These are phyloP conservation scores for Pugionium dolabratum DNA, from an alignment of 345 rosid species.

Conservation along the genomic window DNA sequence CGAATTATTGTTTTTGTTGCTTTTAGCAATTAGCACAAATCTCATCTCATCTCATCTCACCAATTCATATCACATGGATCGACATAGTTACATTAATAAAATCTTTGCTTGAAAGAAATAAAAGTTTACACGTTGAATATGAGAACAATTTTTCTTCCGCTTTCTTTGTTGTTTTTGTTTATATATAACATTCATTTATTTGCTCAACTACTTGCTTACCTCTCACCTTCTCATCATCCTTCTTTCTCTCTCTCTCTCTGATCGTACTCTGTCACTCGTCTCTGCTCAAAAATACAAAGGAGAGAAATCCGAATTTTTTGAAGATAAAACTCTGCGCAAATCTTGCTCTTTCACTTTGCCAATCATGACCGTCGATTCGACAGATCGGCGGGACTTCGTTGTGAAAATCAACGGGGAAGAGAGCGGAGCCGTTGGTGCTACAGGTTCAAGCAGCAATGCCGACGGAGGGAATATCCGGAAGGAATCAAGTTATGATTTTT, in stretches of 20 bases:
- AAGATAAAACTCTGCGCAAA: not conserved
- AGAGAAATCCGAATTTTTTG: not conserved
- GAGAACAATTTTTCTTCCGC: not conserved
- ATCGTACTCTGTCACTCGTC: constrained; percentile 24
- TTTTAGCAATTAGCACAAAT: constrained; percentile 28
- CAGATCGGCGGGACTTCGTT: constrained; percentile 51
- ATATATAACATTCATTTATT: constrained; percentile 9
- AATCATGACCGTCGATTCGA: constrained; percentile 47
- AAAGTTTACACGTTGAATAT: not conserved
- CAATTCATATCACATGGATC: constrained; percentile 18
- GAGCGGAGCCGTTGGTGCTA: constrained; percentile 30
- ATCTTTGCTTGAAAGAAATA: not conserved
- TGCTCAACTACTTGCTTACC: constrained; percentile 14
- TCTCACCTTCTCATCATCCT: constrained; percentile 13
- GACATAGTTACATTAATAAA: not conserved
- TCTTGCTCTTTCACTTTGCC: constrained; percentile 6
- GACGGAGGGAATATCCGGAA: constrained; percentile 25
- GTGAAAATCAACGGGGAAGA: constrained; percentile 44
- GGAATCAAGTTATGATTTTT: constrained; percentile 51
- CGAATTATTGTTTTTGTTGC: constrained; percentile 24
- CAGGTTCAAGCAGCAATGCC: constrained; percentile 53
- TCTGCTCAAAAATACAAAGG: not conserved
- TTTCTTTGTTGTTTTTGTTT: constrained; percentile 27
- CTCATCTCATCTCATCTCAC: constrained; percentile 4
- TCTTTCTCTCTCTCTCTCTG: not conserved